A percentile compares a stretch with the other conserved stretches of the same genome.
These are phyloP conservation scores for Pichia rugopelliculosa DNA, from an alignment of 805 yeast species.

Conservation along the genomic window DNA sequence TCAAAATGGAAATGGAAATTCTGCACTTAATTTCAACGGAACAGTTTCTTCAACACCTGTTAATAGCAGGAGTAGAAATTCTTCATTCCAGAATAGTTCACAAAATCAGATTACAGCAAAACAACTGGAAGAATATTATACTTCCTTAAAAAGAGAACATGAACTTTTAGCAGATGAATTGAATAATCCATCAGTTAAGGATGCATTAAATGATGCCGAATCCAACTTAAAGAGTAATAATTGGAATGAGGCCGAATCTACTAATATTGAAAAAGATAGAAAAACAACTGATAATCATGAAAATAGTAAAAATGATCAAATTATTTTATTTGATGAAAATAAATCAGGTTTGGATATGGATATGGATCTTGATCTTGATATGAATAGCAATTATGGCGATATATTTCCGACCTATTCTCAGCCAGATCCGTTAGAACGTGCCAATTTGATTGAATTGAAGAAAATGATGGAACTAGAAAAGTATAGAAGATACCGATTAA, in stretches of 20 bases:
- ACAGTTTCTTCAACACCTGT: background rate
- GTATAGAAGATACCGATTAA: conserved; percentile 40
- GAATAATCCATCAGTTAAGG: conserved; percentile 1
- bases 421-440: conserved; percentile 28
- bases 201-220: background rate
- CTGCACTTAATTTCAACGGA: background rate
- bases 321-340: conserved; percentile 6
- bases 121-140: conserved; percentile 23
- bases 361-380: background rate
- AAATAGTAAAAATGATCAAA: background rate
- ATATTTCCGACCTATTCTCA: background rate
- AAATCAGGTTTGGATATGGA: background rate
- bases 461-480: conserved; percentile 35
- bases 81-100: background rate
- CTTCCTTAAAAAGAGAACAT: conserved; percentile 20
- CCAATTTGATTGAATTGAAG: conserved; percentile 26
- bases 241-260: conserved; percentile 14
- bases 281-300: background rate
- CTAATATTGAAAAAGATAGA: conserved; percentile 2
- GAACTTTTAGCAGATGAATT: conserved; percentile 14
- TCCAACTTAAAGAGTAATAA: conserved; percentile 11
- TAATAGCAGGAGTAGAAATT: background rate
- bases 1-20: background rate
- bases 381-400: too few species aligned
- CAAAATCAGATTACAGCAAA: conserved; percentile 20